Percentiles rank a stretch among this genome's conserved stretches.
These are phyloP conservation scores for Lagenaria siceraria DNA, from an alignment of 306 rosid species.

Conservation along the genomic window DNA sequence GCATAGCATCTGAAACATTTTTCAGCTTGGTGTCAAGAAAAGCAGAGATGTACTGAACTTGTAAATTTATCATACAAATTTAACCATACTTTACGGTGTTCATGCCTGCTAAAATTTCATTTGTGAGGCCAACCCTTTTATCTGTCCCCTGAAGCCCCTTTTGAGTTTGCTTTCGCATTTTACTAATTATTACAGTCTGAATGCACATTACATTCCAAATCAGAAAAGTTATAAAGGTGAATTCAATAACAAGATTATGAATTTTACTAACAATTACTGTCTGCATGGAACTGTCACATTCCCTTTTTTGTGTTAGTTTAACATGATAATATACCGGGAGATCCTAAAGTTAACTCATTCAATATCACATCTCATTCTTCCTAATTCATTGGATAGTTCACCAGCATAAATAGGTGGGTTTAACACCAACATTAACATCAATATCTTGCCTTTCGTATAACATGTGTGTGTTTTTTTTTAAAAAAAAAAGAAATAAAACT, in stretches of 20 bases:
- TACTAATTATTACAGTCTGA: constrained; percentile 52
- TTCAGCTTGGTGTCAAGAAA: constrained; percentile 18
- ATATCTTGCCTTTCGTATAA: too few relatives aligned
- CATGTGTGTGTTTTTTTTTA: too few relatives aligned
- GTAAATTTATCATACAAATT: neutral
- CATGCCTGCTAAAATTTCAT: constrained; percentile 82
- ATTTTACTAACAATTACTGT: constrained; percentile 45
- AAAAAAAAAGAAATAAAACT: too few relatives aligned
- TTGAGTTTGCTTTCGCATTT: constrained; percentile 59
- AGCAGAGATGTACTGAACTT: neutral
- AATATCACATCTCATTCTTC: too few relatives aligned
- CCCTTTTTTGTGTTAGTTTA: too few relatives aligned
- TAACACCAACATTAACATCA: too few relatives aligned
- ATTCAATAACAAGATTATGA: neutral
- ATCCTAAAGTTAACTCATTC: too few relatives aligned
- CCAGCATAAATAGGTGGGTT: too few relatives aligned
- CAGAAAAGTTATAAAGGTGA: neutral
- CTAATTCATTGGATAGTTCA: too few relatives aligned
- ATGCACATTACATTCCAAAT: neutral
- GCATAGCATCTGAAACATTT: constrained; percentile 70
- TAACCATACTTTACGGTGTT: constrained; percentile 69
- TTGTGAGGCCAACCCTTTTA: constrained; percentile 80
- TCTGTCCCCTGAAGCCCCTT: constrained; percentile 68
- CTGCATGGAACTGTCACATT: too few relatives aligned
- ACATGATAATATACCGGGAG: too few relatives aligned